A percentile compares a stretch with the other conserved stretches of the same genome.
These are phyloP conservation scores for Acanthamoeba triangularis DNA, from an alignment of 208 protist genomes.

Conservation along the genomic window DNA sequence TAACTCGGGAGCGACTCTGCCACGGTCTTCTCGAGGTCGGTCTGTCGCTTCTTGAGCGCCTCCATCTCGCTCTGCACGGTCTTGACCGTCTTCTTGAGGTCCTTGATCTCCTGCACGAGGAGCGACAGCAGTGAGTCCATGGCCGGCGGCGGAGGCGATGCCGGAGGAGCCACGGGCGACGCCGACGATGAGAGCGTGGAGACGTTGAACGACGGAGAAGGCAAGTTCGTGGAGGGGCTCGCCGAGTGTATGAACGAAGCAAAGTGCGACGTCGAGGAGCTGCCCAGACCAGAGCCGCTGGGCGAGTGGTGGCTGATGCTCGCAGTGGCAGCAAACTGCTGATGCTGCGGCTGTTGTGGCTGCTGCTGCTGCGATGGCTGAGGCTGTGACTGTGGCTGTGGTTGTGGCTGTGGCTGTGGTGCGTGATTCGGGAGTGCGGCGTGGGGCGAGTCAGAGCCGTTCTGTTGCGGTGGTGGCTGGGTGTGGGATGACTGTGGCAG, in stretches of 20 bases:
- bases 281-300: background rate
- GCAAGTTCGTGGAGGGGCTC: background rate
- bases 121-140: slow-evolving; percentile 48
- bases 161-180: background rate
- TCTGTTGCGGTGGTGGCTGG: too few relatives aligned
- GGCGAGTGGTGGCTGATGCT: background rate
- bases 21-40: slow-evolving; percentile 8
- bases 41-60: background rate
- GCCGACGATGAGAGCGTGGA: background rate
- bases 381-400: too few relatives aligned
- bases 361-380: too few relatives aligned
- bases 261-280: background rate
- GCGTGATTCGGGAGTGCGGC: too few relatives aligned
- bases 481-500: too few relatives aligned
- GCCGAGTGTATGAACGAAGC: background rate
- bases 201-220: too few relatives aligned
- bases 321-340: background rate
- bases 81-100: slow-evolving; percentile 22
- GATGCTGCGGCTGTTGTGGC: background rate
- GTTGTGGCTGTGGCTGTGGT: too few relatives aligned
- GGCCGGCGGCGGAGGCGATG: background rate
- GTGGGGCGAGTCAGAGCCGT: too few relatives aligned
- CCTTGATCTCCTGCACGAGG: slow-evolving; percentile 14
- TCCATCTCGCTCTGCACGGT: background rate
- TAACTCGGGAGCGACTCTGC: background rate